A percentile compares a stretch with the other conserved stretches of the same genome.
Conservation (phyloP, 768 basidiomycete genomes). For the Daedalea quercina region DNA sequence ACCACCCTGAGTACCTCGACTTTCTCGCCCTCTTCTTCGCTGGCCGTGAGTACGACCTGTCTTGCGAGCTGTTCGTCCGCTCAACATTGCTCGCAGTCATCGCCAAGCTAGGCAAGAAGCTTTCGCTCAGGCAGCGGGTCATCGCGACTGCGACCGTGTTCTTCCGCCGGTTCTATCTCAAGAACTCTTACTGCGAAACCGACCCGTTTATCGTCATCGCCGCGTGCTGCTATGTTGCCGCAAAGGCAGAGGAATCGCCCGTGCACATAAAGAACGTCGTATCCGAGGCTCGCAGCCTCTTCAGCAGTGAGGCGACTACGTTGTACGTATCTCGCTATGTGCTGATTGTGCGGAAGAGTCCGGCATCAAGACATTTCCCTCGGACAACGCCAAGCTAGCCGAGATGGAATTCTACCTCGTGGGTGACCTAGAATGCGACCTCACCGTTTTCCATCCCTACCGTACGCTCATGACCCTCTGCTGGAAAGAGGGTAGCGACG, state of each 20-base stretch:
- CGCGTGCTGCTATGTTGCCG: conserved; percentile 92
- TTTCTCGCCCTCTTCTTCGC: conserved; percentile 87
- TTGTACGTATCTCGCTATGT: too few relatives aligned
- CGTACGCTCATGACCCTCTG: conserved; percentile 78
- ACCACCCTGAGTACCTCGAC: conserved; percentile 68
- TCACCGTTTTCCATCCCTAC: conserved; percentile 92
- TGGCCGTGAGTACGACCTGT: conserved; percentile 47
- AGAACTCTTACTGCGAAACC: conserved; percentile 93
- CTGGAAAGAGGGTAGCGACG: conserved; percentile 43
- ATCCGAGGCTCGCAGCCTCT: conserved; percentile 71
- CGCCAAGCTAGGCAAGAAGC: conserved; percentile 78
- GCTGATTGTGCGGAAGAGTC: conserved; percentile 42
- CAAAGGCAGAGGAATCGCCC: conserved; percentile 95
- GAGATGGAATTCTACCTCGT: conserved; percentile 99
- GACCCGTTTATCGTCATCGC: conserved; percentile 91
- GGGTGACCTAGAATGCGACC: conserved; percentile 92
- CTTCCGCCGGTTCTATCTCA: conserved; percentile 94
- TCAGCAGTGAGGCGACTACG: conserved; percentile 68
- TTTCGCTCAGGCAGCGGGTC: conserved; percentile 79
- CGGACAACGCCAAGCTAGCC: conserved; percentile 86
- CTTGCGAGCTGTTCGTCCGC: not conserved
- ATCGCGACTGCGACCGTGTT: conserved; percentile 94
- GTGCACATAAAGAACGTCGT: conserved; percentile 92
- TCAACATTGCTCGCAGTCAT: conserved; percentile 48
- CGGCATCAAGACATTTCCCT: conserved; percentile 71